Conservation (phyloP, 306 rosid genomes). For the Echinosophora koreensis region DNA sequence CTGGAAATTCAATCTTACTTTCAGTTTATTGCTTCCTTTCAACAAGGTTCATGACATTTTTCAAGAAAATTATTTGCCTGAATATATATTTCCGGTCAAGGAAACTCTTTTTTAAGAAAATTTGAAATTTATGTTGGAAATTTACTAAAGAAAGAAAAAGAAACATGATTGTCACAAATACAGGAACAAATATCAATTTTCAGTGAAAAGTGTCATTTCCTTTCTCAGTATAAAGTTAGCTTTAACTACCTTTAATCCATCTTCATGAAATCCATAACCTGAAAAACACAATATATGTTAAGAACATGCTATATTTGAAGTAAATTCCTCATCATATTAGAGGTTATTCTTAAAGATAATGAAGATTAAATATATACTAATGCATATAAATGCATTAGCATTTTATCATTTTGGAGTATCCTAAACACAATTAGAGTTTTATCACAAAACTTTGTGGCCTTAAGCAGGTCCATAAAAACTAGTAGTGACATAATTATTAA, state of each 20-base stretch:
- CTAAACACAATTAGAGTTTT: background rate
- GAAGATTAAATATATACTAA: too few relatives aligned
- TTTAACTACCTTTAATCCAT: conserved; percentile 80
- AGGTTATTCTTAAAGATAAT: background rate
- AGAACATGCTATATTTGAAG: conserved; percentile 9
- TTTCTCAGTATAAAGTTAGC: conserved; percentile 15
- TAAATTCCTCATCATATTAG: conserved; percentile 4
- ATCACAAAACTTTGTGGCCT: background rate
- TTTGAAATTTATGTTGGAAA: background rate
- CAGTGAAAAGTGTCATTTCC: conserved; percentile 3
- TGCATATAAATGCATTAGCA: background rate
- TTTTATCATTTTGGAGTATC: background rate
- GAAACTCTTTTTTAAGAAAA: conserved; percentile 9
- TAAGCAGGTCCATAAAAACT: conserved; percentile 2
- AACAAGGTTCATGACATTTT: background rate
- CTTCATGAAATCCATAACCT: conserved; percentile 98
- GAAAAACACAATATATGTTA: conserved; percentile 45
- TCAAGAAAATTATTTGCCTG: conserved; percentile 28
- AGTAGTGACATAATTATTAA: background rate
- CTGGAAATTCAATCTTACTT: conserved; percentile 55
- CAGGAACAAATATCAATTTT: background rate
- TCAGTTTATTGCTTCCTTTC: conserved; percentile 26
- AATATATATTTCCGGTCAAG: background rate
- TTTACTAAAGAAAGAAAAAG: background rate
- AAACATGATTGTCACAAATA: background rate